These are phyloP conservation scores for Turritis glabra DNA, from an alignment of 345 rosid genomes.

Conservation along the genomic window DNA sequence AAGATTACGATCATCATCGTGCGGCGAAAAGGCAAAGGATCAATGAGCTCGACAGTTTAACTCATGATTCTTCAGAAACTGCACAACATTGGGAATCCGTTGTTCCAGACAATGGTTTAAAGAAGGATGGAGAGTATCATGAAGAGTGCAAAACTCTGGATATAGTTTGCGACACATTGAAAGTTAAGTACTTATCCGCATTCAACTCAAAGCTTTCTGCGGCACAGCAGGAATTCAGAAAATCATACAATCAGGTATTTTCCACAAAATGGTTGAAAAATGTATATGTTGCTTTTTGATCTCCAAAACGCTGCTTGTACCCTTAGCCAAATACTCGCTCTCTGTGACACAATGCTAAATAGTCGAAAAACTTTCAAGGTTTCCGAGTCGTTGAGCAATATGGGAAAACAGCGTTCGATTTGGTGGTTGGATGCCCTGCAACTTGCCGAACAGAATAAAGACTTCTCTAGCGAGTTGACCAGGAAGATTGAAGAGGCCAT, in stretches of 20 bases:
- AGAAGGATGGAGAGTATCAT: slow-evolving; percentile 39
- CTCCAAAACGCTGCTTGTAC: background rate
- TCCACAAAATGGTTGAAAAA: background rate
- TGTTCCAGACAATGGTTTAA: slow-evolving; percentile 36
- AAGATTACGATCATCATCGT: slow-evolving; percentile 39
- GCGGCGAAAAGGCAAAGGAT: slow-evolving; percentile 54
- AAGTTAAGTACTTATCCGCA: slow-evolving; percentile 72
- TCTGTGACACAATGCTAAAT: slow-evolving; percentile 23
- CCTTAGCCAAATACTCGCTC: background rate
- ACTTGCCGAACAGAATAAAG: slow-evolving; percentile 65
- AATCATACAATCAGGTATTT: slow-evolving; percentile 68
- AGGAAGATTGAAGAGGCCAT: slow-evolving; percentile 87
- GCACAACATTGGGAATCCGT: slow-evolving; percentile 20
- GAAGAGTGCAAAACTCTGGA: slow-evolving; percentile 46
- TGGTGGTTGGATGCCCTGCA: slow-evolving; percentile 95
- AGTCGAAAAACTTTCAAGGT: slow-evolving; percentile 50
- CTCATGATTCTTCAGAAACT: slow-evolving; percentile 37
- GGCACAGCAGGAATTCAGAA: slow-evolving; percentile 77
- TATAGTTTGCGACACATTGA: slow-evolving; percentile 56
- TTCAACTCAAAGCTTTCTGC: slow-evolving; percentile 61
- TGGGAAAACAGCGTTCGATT: slow-evolving; percentile 45
- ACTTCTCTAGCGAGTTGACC: slow-evolving; percentile 61
- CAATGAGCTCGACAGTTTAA: slow-evolving; percentile 28
- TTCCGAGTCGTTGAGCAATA: slow-evolving; percentile 47
- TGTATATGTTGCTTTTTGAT: background rate